Evolutionary conservation across 805 yeast genomes (phyloP).

Genomic region (Myxozyma kluyveri): DNA sequence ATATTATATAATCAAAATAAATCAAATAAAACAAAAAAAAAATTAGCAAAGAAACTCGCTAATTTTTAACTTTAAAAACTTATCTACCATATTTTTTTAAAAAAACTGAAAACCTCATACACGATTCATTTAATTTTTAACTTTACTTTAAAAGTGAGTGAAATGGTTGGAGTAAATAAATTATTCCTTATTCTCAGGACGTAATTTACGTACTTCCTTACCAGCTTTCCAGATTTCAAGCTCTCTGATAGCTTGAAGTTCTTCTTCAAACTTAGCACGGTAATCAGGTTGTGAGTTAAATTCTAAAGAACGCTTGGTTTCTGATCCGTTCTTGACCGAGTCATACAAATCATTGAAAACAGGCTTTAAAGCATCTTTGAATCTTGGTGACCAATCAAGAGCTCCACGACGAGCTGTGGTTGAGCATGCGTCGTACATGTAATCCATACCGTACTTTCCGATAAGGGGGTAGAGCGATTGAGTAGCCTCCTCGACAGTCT

Average conservation of each 20-base stretch:
- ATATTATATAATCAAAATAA: too few species aligned
- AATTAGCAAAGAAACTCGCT: too few species aligned
- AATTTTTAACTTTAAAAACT: too few species aligned
- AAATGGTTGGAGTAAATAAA: too few species aligned
- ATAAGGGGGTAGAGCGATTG: constrained; percentile 98
- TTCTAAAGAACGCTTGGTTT: constrained; percentile 96
- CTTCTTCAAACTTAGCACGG: constrained; percentile 93
- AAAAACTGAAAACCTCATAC: too few species aligned
- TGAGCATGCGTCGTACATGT: constrained; percentile 99
- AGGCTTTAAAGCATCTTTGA: constrained; percentile 98
- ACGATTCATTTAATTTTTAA: too few species aligned
- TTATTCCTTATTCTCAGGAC: constrained; percentile 86
- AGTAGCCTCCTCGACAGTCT: constrained; percentile 99
- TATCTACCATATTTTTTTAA: too few species aligned
- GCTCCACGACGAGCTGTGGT: constrained; percentile 99
- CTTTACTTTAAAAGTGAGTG: too few species aligned
- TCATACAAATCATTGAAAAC: constrained; percentile 95
- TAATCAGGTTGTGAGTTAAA: constrained; percentile 98
- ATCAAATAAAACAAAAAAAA: too few species aligned
- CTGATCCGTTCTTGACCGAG: constrained; percentile 92
- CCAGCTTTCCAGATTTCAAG: constrained; percentile 99
- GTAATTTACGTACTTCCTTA: constrained; percentile 98
- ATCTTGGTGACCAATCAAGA: constrained; percentile 98
- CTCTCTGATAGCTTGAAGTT: constrained; percentile 86
- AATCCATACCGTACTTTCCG: constrained; percentile 99